Base-by-base conservation (phyloP, 495 filamentous ascomycete species). In the Aeminium ludgeri region DNA sequence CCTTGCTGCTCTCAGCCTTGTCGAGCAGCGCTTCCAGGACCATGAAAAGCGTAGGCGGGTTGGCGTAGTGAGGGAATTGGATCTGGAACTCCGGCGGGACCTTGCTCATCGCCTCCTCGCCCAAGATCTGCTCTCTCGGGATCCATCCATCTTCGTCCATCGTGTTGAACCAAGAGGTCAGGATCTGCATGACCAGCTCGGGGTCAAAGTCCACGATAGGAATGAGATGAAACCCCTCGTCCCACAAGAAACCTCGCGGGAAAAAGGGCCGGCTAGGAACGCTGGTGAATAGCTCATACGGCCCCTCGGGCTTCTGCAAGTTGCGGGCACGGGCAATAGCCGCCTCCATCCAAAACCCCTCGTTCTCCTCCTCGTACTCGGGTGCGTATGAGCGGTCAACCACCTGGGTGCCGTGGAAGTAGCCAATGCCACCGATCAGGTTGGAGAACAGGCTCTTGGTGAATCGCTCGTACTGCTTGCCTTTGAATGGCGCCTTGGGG, bases 91-190 rank as follows among this genome's bases (percentile, higher is more conserved):
- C 86, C n/a, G 61, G 54, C 1, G 89, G 89, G 10, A 97, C 89
- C 60, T 96, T 97, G 65, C 81, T 92, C 34, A 89, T 76, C 29
- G 89, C 89, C 60, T 97, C 89, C n/a, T 69, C 58, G 35, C 89
- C 89, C 7, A 97, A 71, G 39, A 97, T 97, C 60, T 96, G 91
- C 59, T 97, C 89, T 30, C 89, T 80, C 4, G 74, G 83, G 61
- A 97, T 96, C 89, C 89, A 97, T 34, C 89, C 89, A 55, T 96
- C 86, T 30, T 89, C 85, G 51, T 97, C 89, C 70, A 95, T 91
- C 4, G 92, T 69, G 43, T 76, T 82, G 60, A 93, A 84, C 91
- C 91, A 97, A 59, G 81, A 91, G 64, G 80, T 83, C 41, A 96
- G 76, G 43, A 96, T 81, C 43, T 94, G 84, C 17, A 97, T 76